Evolutionary conservation across 2,329 filamentous ascomycete genomes (phyloP).

Genomic region (Zymoseptoria pseudotritici): DNA sequence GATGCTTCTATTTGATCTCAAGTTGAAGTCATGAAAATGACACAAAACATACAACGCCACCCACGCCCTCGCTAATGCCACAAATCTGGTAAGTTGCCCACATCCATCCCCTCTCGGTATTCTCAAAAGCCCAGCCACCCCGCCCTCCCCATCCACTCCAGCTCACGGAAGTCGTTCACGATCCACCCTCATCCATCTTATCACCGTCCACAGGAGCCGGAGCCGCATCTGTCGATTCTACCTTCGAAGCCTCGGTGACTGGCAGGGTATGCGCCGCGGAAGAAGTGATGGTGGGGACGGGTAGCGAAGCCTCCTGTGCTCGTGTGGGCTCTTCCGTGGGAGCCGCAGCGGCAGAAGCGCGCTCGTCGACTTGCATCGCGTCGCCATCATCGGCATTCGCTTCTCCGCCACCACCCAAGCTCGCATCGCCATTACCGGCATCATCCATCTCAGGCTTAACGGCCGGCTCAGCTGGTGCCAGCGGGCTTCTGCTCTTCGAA

Average conservation of each 20-base stretch:
- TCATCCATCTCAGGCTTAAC: constrained; percentile 6
- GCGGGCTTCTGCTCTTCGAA: constrained; percentile 13
- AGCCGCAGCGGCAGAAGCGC: constrained; percentile 23
- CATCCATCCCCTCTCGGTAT: not conserved
- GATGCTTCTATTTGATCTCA: too few species aligned
- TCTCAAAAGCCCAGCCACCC: too few species aligned
- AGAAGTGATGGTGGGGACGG: not conserved
- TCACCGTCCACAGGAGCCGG: not conserved
- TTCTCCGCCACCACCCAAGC: constrained; percentile 9
- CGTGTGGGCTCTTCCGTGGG: constrained; percentile 24
- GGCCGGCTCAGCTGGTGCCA: constrained; percentile 2
- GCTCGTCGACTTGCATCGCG: constrained; percentile 21
- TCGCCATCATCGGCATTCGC: constrained; percentile 34
- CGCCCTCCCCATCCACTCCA: too few species aligned
- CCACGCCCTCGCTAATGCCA: not conserved
- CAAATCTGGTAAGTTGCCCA: not conserved
- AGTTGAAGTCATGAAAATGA: too few species aligned
- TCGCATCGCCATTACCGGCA: constrained; percentile 13
- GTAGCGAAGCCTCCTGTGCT: not conserved
- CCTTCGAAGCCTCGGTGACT: not conserved
- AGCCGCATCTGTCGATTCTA: not conserved
- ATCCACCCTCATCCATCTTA: not conserved
- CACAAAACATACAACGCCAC: not conserved
- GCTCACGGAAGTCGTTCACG: not conserved
- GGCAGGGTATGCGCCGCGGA: not conserved